Conservation (phyloP, 1,284 basidiomycete genomes). For the Pseudozyma sp. region DNA sequence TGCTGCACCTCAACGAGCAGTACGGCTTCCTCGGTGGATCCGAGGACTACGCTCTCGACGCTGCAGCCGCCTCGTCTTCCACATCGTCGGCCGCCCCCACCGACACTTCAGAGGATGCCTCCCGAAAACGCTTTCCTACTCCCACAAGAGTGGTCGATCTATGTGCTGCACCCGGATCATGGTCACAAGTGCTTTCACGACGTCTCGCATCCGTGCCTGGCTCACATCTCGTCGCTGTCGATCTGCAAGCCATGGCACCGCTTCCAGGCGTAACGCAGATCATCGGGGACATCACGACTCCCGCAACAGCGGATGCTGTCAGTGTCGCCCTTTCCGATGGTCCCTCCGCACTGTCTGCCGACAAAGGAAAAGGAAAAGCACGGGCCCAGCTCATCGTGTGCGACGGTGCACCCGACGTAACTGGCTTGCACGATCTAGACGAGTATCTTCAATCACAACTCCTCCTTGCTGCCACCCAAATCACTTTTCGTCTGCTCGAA, state of each 20-base stretch:
- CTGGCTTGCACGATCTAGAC: slow-evolving; percentile 74
- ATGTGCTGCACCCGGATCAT: slow-evolving; percentile 73
- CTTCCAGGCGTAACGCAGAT: slow-evolving; percentile 72
- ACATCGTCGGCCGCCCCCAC: slow-evolving; percentile 5
- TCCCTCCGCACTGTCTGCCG: slow-evolving; percentile 7
- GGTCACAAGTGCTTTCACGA: slow-evolving; percentile 69
- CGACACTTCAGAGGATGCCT: background rate
- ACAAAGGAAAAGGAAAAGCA: slow-evolving; percentile 60
- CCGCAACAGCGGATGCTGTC: slow-evolving; percentile 72
- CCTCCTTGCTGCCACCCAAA: slow-evolving; percentile 72
- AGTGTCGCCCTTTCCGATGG: slow-evolving; percentile 69
- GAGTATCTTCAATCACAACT: slow-evolving; percentile 74
- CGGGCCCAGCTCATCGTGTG: slow-evolving; percentile 74
- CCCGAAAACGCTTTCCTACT: slow-evolving; percentile 13
- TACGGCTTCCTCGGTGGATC: slow-evolving; percentile 71
- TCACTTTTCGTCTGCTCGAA: slow-evolving; percentile 72
- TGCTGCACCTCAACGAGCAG: slow-evolving; percentile 72
- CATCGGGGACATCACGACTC: slow-evolving; percentile 73
- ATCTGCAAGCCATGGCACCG: slow-evolving; percentile 75
- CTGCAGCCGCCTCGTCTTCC: slow-evolving; percentile 6
- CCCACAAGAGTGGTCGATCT: slow-evolving; percentile 72
- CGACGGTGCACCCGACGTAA: slow-evolving; percentile 75
- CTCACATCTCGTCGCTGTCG: slow-evolving; percentile 72
- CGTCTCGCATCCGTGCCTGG: slow-evolving; percentile 58
- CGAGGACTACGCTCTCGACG: slow-evolving; percentile 31